Evolutionary conservation across 2,329 filamentous ascomycete species (phyloP).

Genomic region (Oidium heveae): DNA sequence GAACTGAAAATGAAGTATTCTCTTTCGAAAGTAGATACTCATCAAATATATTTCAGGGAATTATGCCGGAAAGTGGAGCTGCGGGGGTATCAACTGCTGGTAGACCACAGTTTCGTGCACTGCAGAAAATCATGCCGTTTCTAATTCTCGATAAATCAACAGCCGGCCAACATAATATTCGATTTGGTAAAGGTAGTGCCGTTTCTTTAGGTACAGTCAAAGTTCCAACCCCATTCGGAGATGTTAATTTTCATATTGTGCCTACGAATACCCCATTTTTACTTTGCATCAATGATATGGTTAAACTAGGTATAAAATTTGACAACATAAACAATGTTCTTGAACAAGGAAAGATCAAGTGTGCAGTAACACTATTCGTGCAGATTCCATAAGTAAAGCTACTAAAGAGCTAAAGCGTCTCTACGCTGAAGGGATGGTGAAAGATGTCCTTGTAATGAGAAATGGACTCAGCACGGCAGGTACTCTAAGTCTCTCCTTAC

Average conservation of each 20-base stretch:
- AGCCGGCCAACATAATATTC: background rate
- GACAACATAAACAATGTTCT: background rate
- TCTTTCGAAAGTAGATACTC: background rate
- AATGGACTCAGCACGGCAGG: background rate
- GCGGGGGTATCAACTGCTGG: background rate
- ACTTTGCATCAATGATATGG: background rate
- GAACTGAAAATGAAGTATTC: background rate
- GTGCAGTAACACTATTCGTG: background rate
- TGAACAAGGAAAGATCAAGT: background rate
- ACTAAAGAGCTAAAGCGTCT: constrained; percentile 1
- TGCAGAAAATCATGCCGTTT: background rate
- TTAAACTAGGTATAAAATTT: background rate
- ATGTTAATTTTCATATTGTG: background rate
- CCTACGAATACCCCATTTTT: background rate
- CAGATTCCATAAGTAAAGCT: constrained; percentile 1
- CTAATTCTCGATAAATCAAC: background rate
- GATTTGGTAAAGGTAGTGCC: background rate
- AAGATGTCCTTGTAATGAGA: constrained; percentile 1
- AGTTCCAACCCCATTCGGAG: background rate
- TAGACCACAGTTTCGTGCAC: background rate
- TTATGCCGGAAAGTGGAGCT: background rate
- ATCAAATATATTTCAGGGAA: background rate
- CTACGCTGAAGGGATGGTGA: background rate
- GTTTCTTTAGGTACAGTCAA: background rate
- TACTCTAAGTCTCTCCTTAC: constrained; percentile 1